phyloP scores from a whole-genome alignment of 1,284 basidiomycete species.

The Rhodotorula sp. region DNA sequence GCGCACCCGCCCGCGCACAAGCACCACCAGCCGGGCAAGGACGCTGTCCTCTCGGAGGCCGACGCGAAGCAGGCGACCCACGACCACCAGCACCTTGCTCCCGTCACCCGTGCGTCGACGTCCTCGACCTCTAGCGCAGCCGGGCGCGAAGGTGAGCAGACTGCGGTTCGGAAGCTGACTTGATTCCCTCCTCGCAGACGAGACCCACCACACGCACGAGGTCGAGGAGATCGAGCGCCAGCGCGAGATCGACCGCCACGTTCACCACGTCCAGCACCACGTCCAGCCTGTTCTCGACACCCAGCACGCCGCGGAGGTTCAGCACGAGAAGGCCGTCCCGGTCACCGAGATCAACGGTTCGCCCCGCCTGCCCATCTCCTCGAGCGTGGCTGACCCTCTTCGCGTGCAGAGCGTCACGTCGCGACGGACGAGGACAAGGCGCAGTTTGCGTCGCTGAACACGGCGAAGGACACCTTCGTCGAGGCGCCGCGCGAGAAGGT shows the following conservation, averaged over 20 bases:
- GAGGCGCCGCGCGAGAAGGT: conserved; percentile 45
- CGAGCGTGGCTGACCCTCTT: background rate
- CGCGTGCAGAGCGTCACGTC: conserved; percentile 27
- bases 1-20: conserved; percentile 23
- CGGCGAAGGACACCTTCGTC: conserved; percentile 42
- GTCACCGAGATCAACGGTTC: conserved; percentile 43
- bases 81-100: conserved; percentile 51
- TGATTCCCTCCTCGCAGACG: conserved; percentile 11
- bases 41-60: conserved; percentile 17
- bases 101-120: conserved; percentile 42
- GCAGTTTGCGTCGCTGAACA: conserved; percentile 48
- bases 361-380: too few relatives aligned
- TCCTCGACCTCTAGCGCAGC: background rate
- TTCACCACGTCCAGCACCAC: conserved; percentile 45
- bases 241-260: conserved; percentile 50
- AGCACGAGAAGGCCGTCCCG: conserved; percentile 46
- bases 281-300: conserved; percentile 50
- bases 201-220: conserved; percentile 50
- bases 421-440: conserved; percentile 51
- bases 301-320: conserved; percentile 48
- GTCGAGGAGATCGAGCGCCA: conserved; percentile 50
- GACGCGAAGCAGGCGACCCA: conserved; percentile 47
- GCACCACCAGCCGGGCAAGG: conserved; percentile 20
- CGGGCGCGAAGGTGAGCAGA: too few relatives aligned
- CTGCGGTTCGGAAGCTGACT: too few relatives aligned